Evolutionary conservation across 139 green algal species (phyloP).

Genomic region (Auxenochlorella protothecoides): DNA sequence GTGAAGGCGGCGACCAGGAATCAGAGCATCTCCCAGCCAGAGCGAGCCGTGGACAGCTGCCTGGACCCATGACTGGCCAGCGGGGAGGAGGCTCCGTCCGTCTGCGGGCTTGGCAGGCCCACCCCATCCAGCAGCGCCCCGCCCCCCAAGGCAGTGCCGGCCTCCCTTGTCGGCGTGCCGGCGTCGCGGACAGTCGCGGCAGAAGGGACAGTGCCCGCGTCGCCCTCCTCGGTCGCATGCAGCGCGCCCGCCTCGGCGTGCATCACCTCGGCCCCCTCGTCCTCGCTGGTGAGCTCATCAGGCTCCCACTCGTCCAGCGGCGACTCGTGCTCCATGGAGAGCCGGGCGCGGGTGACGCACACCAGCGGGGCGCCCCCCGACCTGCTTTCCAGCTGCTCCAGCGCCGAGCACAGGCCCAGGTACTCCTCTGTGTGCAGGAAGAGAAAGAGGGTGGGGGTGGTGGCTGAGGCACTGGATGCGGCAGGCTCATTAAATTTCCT

Average conservation of each 20-base stretch:
- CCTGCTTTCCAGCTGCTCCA: slow-evolving; percentile 29
- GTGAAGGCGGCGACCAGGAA: no score
- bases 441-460: background rate
- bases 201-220: no score
- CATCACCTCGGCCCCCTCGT: background rate
- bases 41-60: no score
- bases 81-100: no score
- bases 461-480: background rate
- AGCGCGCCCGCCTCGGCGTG: background rate
- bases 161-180: no score
- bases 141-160: background rate
- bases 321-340: no score
- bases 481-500: background rate
- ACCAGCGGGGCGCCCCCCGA: slow-evolving; percentile 44
- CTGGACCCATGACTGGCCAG: no score
- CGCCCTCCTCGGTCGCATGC: no score
- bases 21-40: no score
- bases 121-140: background rate
- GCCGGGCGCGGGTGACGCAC: slow-evolving; percentile 11
- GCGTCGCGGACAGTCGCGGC: no score
- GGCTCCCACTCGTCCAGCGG: slow-evolving; percentile 2
- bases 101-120: no score
- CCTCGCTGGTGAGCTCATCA: slow-evolving; percentile 11
- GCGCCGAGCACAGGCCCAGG: slow-evolving; percentile 32
- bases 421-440: slow-evolving; percentile 30